Evolutionary conservation across 2,329 filamentous ascomycete species (phyloP).

Genomic region (Neopestalotiopsis sp.): DNA sequence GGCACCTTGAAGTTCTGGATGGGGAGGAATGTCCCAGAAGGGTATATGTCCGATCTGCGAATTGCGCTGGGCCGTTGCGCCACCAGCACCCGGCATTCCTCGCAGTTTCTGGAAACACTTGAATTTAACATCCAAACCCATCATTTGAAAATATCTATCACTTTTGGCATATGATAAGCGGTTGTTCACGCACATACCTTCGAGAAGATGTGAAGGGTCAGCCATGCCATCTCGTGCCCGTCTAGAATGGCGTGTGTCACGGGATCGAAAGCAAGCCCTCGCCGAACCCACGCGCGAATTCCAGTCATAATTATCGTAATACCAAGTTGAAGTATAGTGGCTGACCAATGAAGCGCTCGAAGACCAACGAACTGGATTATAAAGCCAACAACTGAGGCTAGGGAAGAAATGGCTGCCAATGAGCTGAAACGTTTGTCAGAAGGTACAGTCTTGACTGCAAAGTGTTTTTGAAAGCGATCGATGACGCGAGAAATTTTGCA

Average conservation of each 20-base stretch:
- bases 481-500: too few species aligned
- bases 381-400: not conserved
- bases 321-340: not conserved
- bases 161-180: too few species aligned
- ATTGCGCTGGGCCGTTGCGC: too few species aligned
- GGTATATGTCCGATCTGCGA: too few species aligned
- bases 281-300: not conserved
- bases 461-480: too few species aligned
- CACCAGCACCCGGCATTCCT: too few species aligned
- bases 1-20: not conserved
- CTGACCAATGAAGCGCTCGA: not conserved
- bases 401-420: not conserved
- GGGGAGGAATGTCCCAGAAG: not conserved
- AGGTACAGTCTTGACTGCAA: too few species aligned
- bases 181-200: not conserved
- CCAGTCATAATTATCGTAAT: not conserved
- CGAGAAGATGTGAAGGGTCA: not conserved
- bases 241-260: not conserved
- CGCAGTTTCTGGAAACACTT: too few species aligned
- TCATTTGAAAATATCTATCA: too few species aligned
- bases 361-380: not conserved
- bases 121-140: too few species aligned
- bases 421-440: not conserved
- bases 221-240: not conserved
- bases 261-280: not conserved